Base-by-base conservation (phyloP, 2,329 filamentous ascomycete species). In the Pseudocercospora fuligena region DNA sequence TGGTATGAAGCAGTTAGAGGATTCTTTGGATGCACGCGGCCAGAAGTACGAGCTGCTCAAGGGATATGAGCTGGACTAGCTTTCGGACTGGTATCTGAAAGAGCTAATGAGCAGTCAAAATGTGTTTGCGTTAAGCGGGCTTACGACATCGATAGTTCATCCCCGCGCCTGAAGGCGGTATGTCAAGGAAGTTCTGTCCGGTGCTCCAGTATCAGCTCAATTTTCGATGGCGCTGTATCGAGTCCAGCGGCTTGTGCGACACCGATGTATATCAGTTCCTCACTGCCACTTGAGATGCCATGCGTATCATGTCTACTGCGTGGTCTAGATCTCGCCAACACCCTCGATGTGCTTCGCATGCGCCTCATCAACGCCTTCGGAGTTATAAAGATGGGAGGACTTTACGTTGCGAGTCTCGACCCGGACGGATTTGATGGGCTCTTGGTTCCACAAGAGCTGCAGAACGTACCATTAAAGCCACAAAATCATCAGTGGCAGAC, bases 1-100 rank as follows among this genome's bases (percentile, higher is more conserved):
- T 0, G 84, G 90, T 14, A 97, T 97, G 93, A 85, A 90, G 79
- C 85, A 86, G 63, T 84, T 97, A 2, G 92, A 97, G 79, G 86
- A 89, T 67, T 91, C 91, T 0, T 79, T 97, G 23, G 90, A 87
- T 59, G 80, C 79, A 66, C 77, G 80, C 33, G 84, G 85, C 4
- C 79, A 81, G 61, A 80, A 81, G 66, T 87, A 87, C 73, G 74
- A 82, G 70, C 75, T 86, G 60, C 68, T 87, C 36, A 79, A 85
- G 43, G 65, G 65, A 19, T 67, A 64, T 19, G 61, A 67, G 36
- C 46, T 49, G 43, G 59, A 61, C 56, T 58, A 58, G 19, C 16
- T 23, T 16, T 58, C 33, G 19, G 27, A 36, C 12, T 56, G 49
- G 49, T 54, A 54, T 27, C 23, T 54, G 49, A 54, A 54, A 54